Evolutionary conservation across 805 yeast genomes (phyloP).

Genomic region (Torulaspora quercuum): DNA sequence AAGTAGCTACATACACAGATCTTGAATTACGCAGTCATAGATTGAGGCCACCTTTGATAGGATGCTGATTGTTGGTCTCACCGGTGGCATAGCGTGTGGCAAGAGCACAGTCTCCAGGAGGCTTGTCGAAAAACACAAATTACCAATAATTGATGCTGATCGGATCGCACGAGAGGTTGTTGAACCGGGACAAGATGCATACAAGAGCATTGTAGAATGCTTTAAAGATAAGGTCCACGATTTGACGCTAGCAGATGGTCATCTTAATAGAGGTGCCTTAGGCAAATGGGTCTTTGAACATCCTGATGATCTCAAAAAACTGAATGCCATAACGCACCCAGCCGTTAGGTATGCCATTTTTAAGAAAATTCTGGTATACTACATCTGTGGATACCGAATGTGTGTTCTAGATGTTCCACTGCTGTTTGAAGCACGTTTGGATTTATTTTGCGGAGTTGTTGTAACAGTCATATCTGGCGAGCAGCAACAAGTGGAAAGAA

Average conservation of each 20-base stretch:
- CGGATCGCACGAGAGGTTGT: conserved; percentile 82
- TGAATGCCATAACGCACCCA: conserved; percentile 84
- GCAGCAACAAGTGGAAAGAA: conserved; percentile 58
- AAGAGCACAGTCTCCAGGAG: conserved; percentile 80
- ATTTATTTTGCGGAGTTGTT: conserved; percentile 64
- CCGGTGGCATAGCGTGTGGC: conserved; percentile 98
- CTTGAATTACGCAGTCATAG: no score
- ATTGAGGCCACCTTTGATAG: neutral
- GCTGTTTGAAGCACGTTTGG: conserved; percentile 74
- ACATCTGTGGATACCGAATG: conserved; percentile 53
- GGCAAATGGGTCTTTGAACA: conserved; percentile 78
- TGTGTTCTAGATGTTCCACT: conserved; percentile 88
- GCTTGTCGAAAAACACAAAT: conserved; percentile 47
- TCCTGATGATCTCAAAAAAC: conserved; percentile 49
- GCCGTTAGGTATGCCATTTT: conserved; percentile 66
- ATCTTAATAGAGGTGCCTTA: conserved; percentile 61
- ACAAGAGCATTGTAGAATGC: conserved; percentile 56
- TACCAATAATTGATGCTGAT: conserved; percentile 85
- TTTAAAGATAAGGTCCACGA: conserved; percentile 57
- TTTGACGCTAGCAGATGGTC: conserved; percentile 41
- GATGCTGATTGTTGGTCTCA: conserved; percentile 91
- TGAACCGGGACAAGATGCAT: conserved; percentile 72
- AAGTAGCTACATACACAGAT: no score
- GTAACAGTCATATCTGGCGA: conserved; percentile 63
- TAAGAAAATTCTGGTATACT: conserved; percentile 52